phyloP scores from a whole-genome alignment of 371 early-diverging fungal genomes.

The Mucor velutinosus region DNA sequence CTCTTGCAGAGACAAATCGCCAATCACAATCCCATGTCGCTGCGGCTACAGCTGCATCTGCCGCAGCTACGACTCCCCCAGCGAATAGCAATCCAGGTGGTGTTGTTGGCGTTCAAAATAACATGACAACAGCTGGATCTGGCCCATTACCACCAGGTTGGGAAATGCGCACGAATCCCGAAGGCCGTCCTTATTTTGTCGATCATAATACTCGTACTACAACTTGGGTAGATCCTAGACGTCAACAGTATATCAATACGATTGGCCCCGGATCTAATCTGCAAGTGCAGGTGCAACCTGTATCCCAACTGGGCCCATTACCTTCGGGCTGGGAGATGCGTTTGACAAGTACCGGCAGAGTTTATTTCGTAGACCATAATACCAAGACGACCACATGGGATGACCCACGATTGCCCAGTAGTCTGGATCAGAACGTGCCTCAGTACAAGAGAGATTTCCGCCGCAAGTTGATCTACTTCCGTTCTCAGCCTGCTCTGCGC shows the following conservation, averaged over 20 bases:
- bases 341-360: slow-evolving; percentile 85
- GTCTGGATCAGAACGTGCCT: slow-evolving; percentile 92
- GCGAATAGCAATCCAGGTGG: neutral
- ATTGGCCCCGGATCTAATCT: slow-evolving; percentile 56
- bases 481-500: slow-evolving; percentile 89
- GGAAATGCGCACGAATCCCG: slow-evolving; percentile 87
- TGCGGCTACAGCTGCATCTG: neutral
- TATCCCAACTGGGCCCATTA: slow-evolving; percentile 83
- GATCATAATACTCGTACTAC: slow-evolving; percentile 97
- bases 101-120: slow-evolving; percentile 40
- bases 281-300: slow-evolving; percentile 74
- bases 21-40: neutral
- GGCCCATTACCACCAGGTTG: slow-evolving; percentile 94
- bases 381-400: slow-evolving; percentile 95
- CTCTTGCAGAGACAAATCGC: neutral
- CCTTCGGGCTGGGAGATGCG: slow-evolving; percentile 98
- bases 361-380: slow-evolving; percentile 94
- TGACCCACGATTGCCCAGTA: slow-evolving; percentile 94
- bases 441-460: slow-evolving; percentile 98
- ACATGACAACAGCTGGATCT: slow-evolving; percentile 68
- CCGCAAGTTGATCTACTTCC: slow-evolving; percentile 92
- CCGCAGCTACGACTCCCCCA: neutral
- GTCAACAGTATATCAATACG: slow-evolving; percentile 67
- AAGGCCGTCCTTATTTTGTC: slow-evolving; percentile 96
- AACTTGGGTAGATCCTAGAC: slow-evolving; percentile 94